Percentiles rank a stretch among this genome's conserved stretches.
These are phyloP conservation scores for Phytophthora crassamura DNA, from an alignment of 352 stramenopile species.

Conservation along the genomic window DNA sequence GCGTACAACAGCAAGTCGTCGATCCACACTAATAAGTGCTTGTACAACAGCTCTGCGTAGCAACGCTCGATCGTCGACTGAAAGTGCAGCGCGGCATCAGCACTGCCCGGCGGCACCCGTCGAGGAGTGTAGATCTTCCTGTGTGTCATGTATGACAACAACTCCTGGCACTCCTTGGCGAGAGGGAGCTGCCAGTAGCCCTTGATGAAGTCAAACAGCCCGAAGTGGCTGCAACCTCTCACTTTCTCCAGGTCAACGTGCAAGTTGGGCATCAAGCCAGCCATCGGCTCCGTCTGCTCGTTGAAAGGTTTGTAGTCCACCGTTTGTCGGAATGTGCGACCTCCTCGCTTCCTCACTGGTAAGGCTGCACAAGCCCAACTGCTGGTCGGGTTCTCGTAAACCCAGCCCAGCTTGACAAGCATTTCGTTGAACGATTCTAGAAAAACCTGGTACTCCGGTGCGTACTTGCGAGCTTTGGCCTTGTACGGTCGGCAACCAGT, in stretches of 20 bases:
- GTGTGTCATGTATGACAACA: conserved; percentile 14
- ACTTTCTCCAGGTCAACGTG: conserved; percentile 10
- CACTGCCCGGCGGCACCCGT: conserved; percentile 31
- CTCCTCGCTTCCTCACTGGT: conserved; percentile 8
- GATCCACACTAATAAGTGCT: no score
- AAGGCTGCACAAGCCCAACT: conserved; percentile 17
- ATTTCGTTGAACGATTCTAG: conserved; percentile 20
- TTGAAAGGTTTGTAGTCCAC: conserved; percentile 22
- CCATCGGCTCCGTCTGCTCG: conserved; percentile 2
- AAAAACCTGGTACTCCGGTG: conserved; percentile 21
- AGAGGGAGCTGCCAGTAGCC: conserved; percentile 29
- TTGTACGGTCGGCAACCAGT: conserved; percentile 7
- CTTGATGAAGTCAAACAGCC: conserved; percentile 13
- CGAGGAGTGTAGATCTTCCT: conserved; percentile 12
- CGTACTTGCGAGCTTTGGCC: conserved; percentile 17
- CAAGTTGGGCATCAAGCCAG: conserved; percentile 14
- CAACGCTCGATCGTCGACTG: conserved; percentile 16
- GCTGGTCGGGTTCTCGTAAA: conserved; percentile 20
- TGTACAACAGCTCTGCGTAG: conserved; percentile 18
- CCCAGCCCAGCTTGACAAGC: conserved; percentile 18
- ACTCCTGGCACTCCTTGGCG: not conserved
- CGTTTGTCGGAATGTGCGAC: conserved; percentile 6
- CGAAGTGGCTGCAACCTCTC: conserved; percentile 13
- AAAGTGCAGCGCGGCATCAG: conserved; percentile 27
- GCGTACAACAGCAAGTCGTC: no score